A percentile compares a stretch with the other conserved stretches of the same genome.
phyloP scores from a whole-genome alignment of 305 asterid species.

The Rubia tinctorum region DNA sequence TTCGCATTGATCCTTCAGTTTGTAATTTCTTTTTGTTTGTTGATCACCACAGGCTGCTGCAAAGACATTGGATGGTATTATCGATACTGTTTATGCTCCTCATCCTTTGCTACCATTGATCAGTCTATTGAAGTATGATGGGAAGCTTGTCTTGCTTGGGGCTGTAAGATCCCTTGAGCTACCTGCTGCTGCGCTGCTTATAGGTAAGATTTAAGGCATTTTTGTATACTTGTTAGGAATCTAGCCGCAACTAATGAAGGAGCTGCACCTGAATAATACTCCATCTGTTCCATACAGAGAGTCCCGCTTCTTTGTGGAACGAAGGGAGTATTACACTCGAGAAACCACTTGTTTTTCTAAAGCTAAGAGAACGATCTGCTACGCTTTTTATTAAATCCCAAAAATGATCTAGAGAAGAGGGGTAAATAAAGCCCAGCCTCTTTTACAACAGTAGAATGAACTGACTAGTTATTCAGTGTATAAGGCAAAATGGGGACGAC shows the following conservation, averaged over 20 bases:
- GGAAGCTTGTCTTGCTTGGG: slow-evolving; percentile 17
- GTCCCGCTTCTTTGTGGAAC: too few species aligned
- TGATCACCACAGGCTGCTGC: slow-evolving; percentile 19
- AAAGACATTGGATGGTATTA: slow-evolving; percentile 22
- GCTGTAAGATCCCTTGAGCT: slow-evolving; percentile 20
- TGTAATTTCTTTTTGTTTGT: neutral
- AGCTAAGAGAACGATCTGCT: too few species aligned
- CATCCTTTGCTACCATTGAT: slow-evolving; percentile 20
- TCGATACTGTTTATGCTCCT: slow-evolving; percentile 16
- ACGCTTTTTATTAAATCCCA: too few species aligned
- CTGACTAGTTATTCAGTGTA: too few species aligned
- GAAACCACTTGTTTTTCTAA: too few species aligned
- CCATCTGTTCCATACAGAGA: too few species aligned
- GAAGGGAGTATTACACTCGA: too few species aligned
- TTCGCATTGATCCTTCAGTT: neutral
- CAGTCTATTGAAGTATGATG: slow-evolving; percentile 17
- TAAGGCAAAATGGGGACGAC: too few species aligned
- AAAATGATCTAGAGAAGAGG: too few species aligned
- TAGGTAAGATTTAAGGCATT: slow-evolving; percentile 10
- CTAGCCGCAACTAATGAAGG: neutral
- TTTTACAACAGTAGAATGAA: too few species aligned
- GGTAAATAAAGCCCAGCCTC: too few species aligned
- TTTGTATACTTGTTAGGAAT: neutral
- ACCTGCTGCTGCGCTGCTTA: slow-evolving; percentile 12
- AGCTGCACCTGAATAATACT: too few species aligned